Base-by-base conservation (phyloP, 306 rosid species). In the Sicyos baderoa region DNA sequence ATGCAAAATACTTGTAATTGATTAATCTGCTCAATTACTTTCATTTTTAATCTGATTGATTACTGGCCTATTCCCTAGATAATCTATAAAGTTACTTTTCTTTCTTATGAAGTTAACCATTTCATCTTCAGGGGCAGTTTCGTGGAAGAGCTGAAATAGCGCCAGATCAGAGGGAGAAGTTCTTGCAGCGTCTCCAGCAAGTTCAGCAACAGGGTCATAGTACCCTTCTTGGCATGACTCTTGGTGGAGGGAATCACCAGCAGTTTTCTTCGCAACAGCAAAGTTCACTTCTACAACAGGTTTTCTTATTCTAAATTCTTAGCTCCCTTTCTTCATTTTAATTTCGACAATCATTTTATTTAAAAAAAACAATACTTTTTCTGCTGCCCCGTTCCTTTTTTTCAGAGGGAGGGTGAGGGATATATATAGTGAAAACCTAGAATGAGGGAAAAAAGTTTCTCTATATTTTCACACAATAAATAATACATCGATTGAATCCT, bases 91-190 rank as follows among this genome's bases (percentile, higher is more conserved):
- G 42, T 50, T 22, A 23, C 32, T 76, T 71, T n/a, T 21, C n/a
- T 76, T 76, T 27, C 35, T 63, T 73, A n/a, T 62, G 64, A 56
- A 62, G 50, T 81, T 69, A 22, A 66, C 81, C 40, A 60, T 73
- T 65, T 79, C 44, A 32, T 71, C n/a, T 77, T 78, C 82, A 82
- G 89, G 93, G 91, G 3, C 88, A 86, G 73, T 77, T 87, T 83
- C 98, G 96, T 67, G 93, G 85, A 78, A 93, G 98, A 85, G 84
- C 97, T 80, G 98, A 93, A 84, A 83, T 89, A 58, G 89, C 95
- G 68, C 98, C 98, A 21, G 98, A 93, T 84, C 95, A 85, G 76
- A 84, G 97, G 79, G 98, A 93, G 82, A 93, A 93, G 54, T 93
- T 83, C 86, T 77, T 93, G 89, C 98, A 93, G 82, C 85, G 87